phyloP scores from a whole-genome alignment of 768 basidiomycete genomes.

The Solioccasus polychromus region DNA sequence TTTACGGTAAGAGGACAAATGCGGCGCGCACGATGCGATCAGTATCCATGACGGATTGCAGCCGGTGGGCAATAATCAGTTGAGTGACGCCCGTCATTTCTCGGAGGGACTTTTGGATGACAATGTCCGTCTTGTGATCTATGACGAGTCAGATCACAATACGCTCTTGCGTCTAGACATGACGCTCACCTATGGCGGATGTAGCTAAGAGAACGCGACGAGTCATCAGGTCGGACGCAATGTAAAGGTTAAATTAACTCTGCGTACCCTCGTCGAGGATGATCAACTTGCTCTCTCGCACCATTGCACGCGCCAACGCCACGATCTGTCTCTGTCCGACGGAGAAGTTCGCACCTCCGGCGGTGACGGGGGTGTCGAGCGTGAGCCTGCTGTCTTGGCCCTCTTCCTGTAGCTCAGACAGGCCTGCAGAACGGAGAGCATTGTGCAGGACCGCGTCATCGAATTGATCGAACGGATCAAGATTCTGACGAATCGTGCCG shows the following conservation, averaged over 20 bases:
- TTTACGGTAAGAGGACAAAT: too few relatives aligned
- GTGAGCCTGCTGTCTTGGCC: constrained; percentile 36
- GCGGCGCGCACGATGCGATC: constrained; percentile 7
- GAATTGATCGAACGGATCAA: constrained; percentile 49
- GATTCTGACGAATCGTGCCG: constrained; percentile 44
- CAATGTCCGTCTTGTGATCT: constrained; percentile 8
- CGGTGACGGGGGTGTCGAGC: constrained; percentile 43
- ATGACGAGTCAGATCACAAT: neutral
- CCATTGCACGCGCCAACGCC: constrained; percentile 41
- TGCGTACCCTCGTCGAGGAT: constrained; percentile 45
- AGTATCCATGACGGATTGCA: constrained; percentile 9
- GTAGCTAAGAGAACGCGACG: neutral
- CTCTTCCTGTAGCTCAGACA: constrained; percentile 27
- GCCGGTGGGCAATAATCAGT: constrained; percentile 10
- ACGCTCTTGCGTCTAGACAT: too few relatives aligned
- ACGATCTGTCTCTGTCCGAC: constrained; percentile 50
- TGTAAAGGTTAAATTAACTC: neutral
- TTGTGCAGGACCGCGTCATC: constrained; percentile 42
- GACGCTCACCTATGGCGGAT: constrained; percentile 13
- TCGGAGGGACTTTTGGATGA: constrained; percentile 8
- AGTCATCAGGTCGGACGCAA: too few relatives aligned
- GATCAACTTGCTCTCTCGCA: constrained; percentile 42
- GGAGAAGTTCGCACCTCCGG: constrained; percentile 34
- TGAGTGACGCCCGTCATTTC: constrained; percentile 5
- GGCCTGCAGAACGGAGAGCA: constrained; percentile 40